These are phyloP conservation scores for Apostasia shenzhenica DNA, from an alignment of 106 monocot genomes.

Conservation along the genomic window DNA sequence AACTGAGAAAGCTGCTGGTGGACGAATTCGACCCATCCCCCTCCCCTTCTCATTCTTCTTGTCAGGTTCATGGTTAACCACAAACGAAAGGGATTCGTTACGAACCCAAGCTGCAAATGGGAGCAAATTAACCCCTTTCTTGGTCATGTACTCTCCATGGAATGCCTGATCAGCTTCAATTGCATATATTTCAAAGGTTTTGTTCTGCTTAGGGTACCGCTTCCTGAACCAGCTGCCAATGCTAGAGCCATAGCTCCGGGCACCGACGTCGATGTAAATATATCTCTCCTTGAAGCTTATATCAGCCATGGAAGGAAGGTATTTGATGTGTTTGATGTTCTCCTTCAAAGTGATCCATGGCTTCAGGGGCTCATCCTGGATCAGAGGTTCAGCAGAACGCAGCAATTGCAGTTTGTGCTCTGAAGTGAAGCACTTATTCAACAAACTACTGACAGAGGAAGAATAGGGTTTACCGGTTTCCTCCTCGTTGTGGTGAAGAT, in stretches of 20 bases:
- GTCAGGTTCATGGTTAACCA: conserved; percentile 40
- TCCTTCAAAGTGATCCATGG: conserved; percentile 68
- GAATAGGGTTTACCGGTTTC: background rate
- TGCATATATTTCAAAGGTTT: conserved; percentile 54
- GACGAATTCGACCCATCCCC: conserved; percentile 59
- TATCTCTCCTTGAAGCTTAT: conserved; percentile 55
- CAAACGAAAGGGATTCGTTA: conserved; percentile 57
- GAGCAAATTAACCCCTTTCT: conserved; percentile 45
- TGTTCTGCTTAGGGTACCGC: conserved; percentile 70
- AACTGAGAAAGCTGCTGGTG: conserved; percentile 3
- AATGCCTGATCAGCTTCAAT: conserved; percentile 59
- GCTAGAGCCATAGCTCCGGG: conserved; percentile 70
- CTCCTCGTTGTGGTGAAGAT: background rate
- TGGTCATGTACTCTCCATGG: conserved; percentile 41
- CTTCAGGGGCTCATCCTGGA: conserved; percentile 63
- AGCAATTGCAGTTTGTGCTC: conserved; percentile 40
- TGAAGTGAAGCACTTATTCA: conserved; percentile 37
- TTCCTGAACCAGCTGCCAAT: conserved; percentile 85
- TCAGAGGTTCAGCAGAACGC: conserved; percentile 40
- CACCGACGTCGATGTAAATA: conserved; percentile 60
- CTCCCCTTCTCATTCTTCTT: conserved; percentile 29
- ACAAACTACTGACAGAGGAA: conserved; percentile 6
- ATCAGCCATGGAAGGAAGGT: conserved; percentile 47
- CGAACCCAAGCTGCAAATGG: conserved; percentile 66
- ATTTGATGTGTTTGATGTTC: conserved; percentile 63